A percentile compares a stretch with the other conserved stretches of the same genome.
These are phyloP conservation scores for Lentinula guzmanii DNA, from an alignment of 768 basidiomycete species.

Conservation along the genomic window DNA sequence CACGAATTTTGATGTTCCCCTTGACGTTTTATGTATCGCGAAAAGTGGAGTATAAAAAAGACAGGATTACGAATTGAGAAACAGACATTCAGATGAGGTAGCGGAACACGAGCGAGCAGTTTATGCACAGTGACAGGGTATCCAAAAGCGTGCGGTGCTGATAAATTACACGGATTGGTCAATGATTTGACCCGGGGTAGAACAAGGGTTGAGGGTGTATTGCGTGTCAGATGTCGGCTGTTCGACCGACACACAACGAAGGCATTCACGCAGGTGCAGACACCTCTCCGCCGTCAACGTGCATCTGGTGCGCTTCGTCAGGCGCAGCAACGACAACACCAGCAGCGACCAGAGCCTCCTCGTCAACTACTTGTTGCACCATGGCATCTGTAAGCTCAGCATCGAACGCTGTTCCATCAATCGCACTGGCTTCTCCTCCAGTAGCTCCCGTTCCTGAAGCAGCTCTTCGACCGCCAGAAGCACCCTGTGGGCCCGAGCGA, in stretches of 20 bases:
- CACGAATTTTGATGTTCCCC: background rate
- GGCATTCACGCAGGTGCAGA: conserved; percentile 20
- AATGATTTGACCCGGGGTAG: background rate
- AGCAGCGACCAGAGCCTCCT: conserved; percentile 25
- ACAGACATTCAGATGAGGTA: background rate
- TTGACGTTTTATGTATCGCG: conserved; percentile 6
- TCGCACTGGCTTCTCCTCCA: conserved; percentile 5
- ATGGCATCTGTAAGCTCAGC: conserved; percentile 30
- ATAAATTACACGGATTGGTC: conserved; percentile 2
- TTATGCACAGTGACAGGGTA: conserved; percentile 5
- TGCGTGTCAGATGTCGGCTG: conserved; percentile 5
- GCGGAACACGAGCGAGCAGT: background rate
- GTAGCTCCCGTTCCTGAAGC: conserved; percentile 13
- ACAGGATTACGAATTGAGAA: background rate
- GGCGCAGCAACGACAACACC: conserved; percentile 26
- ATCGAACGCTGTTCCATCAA: conserved; percentile 9
- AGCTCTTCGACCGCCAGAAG: conserved; percentile 36
- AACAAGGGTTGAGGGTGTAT: background rate
- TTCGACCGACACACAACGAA: conserved; percentile 11
- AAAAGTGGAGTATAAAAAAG: background rate
- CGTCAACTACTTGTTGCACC: conserved; percentile 27
- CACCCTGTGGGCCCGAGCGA: conserved; percentile 75
- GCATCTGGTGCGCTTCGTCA: conserved; percentile 33
- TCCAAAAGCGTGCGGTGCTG: conserved; percentile 7
- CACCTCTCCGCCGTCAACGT: conserved; percentile 31